phyloP scores from a whole-genome alignment of 164 flowering plant genomes.

The Macadamia tetraphylla region DNA sequence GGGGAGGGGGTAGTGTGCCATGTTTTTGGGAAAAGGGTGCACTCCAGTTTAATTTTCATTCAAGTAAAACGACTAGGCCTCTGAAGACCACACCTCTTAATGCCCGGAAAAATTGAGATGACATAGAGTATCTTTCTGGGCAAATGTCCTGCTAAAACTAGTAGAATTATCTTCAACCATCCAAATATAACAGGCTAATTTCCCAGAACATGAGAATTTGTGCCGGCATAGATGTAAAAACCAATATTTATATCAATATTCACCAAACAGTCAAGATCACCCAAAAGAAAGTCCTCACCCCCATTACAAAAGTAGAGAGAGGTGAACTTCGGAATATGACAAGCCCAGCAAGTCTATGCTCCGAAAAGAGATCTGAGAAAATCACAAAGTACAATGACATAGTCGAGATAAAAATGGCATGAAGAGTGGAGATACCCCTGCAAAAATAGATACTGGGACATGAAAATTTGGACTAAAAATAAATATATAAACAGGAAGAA shows the following conservation, averaged over 20 bases:
- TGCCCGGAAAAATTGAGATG: too few relatives aligned
- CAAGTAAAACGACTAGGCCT: too few relatives aligned
- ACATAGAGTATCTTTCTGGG: too few relatives aligned
- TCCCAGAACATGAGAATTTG: neutral
- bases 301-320: conserved; percentile 67
- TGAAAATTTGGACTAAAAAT: conserved; percentile 1
- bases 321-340: conserved; percentile 65
- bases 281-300: conserved; percentile 44
- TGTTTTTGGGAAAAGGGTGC: too few relatives aligned
- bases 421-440: conserved; percentile 86
- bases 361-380: conserved; percentile 83
- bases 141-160: too few relatives aligned
- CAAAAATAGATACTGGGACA: conserved; percentile 16
- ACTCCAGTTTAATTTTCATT: too few relatives aligned
- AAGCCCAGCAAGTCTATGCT: conserved; percentile 36
- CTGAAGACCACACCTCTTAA: too few relatives aligned
- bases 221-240: neutral
- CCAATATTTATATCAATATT: neutral
- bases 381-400: conserved; percentile 81
- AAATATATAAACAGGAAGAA: neutral
- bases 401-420: conserved; percentile 73
- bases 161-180: too few relatives aligned
- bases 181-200: too few relatives aligned
- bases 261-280: neutral
- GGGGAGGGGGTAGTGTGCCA: too few relatives aligned